Conservation (phyloP, 2,329 filamentous ascomycete species). For the Thelonectria rubi region DNA sequence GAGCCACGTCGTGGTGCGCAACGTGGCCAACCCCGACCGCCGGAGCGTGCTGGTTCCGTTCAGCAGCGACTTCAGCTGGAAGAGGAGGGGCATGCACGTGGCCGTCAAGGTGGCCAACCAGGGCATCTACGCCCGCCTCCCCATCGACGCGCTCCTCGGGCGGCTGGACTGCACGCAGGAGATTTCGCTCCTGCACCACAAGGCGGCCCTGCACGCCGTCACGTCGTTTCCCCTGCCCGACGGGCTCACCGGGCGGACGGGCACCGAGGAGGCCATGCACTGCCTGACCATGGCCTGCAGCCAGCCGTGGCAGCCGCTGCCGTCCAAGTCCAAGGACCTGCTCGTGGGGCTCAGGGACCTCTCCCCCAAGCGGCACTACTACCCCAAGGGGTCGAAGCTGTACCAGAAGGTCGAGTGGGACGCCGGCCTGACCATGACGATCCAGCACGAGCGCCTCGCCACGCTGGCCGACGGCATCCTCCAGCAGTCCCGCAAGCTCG, state of each 20-base stretch:
- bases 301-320: slow-evolving; percentile 7
- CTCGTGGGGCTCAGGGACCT: slow-evolving; percentile 36
- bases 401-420: slow-evolving; percentile 51
- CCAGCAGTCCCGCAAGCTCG: slow-evolving; percentile 43
- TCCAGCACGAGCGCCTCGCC: slow-evolving; percentile 52
- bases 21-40: slow-evolving; percentile 48
- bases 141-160: slow-evolving; percentile 62
- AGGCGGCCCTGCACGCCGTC: slow-evolving; percentile 66
- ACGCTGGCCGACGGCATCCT: slow-evolving; percentile 44
- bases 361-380: slow-evolving; percentile 46
- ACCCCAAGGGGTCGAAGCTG: slow-evolving; percentile 46
- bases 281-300: slow-evolving; percentile 1
- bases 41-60: slow-evolving; percentile 65
- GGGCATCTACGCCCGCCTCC: slow-evolving; percentile 58
- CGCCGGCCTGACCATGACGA: slow-evolving; percentile 39
- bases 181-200: slow-evolving; percentile 61
- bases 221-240: slow-evolving; percentile 68
- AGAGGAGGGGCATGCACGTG: slow-evolving; percentile 34
- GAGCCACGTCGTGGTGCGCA: slow-evolving; percentile 33
- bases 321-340: background rate
- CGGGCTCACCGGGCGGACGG: slow-evolving; percentile 63
- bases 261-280: slow-evolving; percentile 6
- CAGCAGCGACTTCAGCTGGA: slow-evolving; percentile 44
- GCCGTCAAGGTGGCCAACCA: slow-evolving; percentile 42
- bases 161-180: slow-evolving; percentile 67